Conservation (phyloP, 208 protist genomes). For the Crithidia fasciculata region DNA sequence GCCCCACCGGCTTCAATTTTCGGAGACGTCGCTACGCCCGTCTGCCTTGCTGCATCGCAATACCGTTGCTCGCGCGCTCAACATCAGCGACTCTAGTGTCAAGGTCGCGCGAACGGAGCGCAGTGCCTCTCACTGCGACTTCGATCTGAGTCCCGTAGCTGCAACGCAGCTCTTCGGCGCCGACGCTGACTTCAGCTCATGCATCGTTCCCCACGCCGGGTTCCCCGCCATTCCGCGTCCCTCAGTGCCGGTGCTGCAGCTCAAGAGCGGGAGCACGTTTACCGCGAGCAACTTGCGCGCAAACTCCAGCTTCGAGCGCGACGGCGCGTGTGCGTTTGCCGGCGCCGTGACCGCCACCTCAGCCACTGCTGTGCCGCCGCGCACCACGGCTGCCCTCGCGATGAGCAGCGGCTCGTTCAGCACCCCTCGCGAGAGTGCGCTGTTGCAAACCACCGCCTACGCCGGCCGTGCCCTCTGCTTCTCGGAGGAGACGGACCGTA, state of each 20-base stretch:
- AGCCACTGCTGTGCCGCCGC: neutral
- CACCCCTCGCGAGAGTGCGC: constrained; percentile 17
- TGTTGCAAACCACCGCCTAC: constrained; percentile 14
- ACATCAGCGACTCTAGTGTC: constrained; percentile 34
- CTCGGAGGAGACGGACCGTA: constrained; percentile 31
- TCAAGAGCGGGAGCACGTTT: constrained; percentile 35
- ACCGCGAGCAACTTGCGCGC: constrained; percentile 37
- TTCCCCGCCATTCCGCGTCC: constrained; percentile 11
- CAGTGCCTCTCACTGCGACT: constrained; percentile 31
- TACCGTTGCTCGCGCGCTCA: constrained; percentile 28
- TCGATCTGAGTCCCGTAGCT: constrained; percentile 29
- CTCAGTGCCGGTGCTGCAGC: constrained; percentile 25
- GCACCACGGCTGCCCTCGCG: neutral
- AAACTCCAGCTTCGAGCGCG: constrained; percentile 30
- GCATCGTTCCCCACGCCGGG: constrained; percentile 8
- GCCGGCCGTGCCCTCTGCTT: constrained; percentile 28
- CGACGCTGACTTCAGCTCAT: constrained; percentile 15
- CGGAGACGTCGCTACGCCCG: constrained; percentile 10
- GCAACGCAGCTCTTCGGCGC: constrained; percentile 26
- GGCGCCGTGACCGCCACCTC: neutral
- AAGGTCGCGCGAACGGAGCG: constrained; percentile 18
- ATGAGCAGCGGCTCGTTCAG: constrained; percentile 9
- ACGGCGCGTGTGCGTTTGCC: neutral
- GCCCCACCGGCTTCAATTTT: constrained; percentile 8
- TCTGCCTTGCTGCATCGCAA: neutral